Evolutionary conservation across 129 eudicot species (phyloP), one percentile per base, ranked within the genome.

Genomic region (Lactuca sativa): DNA sequence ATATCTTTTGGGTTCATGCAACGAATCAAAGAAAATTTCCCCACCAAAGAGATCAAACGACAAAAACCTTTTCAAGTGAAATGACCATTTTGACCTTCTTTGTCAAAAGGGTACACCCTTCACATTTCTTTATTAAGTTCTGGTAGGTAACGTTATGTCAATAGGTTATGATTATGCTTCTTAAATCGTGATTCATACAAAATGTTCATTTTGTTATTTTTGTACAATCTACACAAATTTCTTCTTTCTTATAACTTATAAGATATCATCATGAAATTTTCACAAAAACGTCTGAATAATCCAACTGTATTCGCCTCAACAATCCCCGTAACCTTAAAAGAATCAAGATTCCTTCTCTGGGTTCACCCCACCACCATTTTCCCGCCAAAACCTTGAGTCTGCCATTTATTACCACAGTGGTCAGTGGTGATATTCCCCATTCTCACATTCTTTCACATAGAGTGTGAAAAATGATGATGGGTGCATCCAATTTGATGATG

Each of bases 401-500:
- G 14, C 66, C 82, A 66, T 76, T 76, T 82, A 79, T 47, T 25
- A 77, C 64, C 5, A 25, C 14, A 11, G 1, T 10, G 9, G 9
- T 61, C 14, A 11, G 1, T 10, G 13, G 9, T 61, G 52, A 44
- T 55, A 72, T 73, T 58, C 57, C 66, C 64, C 56, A 54, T 21
- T 38, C 66, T 62, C 81, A 73, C 77, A 33, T 25, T 44, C 59
- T 54, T 69, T 56, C 71, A 59, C 54, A 72, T 58, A 17, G 9
- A 6, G 21, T 38, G 31, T 62, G 33, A 62, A 69, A 78, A 56
- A 91, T 88, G 95, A 78, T 80, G 75, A 86, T 76, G 81, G 81
- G 86, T 34, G 62, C 77, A 2, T 81, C 96, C 7, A 91, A 84
- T 72, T 76, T 88, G 32, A 82, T 91, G 62, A 80, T 91, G 97